These are phyloP conservation scores for Omphalotus olearius DNA, from an alignment of 1,284 basidiomycete genomes.

Conservation along the genomic window DNA sequence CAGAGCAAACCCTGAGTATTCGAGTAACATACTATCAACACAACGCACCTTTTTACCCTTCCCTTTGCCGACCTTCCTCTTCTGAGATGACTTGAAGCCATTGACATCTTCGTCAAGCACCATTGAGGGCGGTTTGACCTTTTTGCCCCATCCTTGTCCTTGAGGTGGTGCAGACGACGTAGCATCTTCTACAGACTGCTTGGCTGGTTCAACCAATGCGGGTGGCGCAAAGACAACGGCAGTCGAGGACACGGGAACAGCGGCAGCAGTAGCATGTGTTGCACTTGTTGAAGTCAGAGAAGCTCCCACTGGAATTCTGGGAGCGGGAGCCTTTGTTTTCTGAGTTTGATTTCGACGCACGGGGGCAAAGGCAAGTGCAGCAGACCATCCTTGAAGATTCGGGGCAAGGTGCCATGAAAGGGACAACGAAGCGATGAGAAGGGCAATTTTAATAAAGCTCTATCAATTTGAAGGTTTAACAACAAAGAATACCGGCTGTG, in stretches of 20 bases:
- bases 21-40: neutral
- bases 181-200: slow-evolving; percentile 20
- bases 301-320: slow-evolving; percentile 62
- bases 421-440: slow-evolving; percentile 8
- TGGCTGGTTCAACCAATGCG: slow-evolving; percentile 39
- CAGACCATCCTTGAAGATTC: slow-evolving; percentile 67
- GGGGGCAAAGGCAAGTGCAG: slow-evolving; percentile 82
- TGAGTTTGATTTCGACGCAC: slow-evolving; percentile 51
- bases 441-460: slow-evolving; percentile 31
- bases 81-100: slow-evolving; percentile 62
- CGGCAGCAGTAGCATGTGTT: slow-evolving; percentile 22
- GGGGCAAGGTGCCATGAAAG: slow-evolving; percentile 1
- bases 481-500: slow-evolving; percentile 72
- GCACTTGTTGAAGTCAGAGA: slow-evolving; percentile 32
- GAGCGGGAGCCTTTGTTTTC: slow-evolving; percentile 48
- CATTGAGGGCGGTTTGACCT: slow-evolving; percentile 87
- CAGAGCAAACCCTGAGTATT: slow-evolving; percentile 10
- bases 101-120: slow-evolving; percentile 83
- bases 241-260: slow-evolving; percentile 52
- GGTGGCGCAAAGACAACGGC: slow-evolving; percentile 73
- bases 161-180: neutral
- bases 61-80: slow-evolving; percentile 42
- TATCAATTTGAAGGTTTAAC: slow-evolving; percentile 32
- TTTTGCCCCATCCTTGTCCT: slow-evolving; percentile 72
- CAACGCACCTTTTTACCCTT: slow-evolving; percentile 62